Base-by-base conservation (phyloP, 306 rosid species). In the Morella rubra region DNA sequence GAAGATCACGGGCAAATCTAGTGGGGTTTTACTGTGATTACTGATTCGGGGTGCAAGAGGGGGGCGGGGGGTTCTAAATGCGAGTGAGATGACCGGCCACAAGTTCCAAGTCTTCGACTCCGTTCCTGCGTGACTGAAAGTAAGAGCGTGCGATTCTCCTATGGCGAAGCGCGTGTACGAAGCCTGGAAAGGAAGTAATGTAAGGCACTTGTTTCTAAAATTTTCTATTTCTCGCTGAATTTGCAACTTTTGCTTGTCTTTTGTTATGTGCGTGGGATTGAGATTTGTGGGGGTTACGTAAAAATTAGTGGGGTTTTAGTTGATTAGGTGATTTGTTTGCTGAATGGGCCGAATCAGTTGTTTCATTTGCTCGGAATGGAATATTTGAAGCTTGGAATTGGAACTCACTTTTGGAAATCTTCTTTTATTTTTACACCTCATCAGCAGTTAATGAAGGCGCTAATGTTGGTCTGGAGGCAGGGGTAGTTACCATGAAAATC, bases 121-220 rank as follows among this genome's bases (percentile, higher is more conserved):
- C 59, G 44, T 80, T 53, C 83, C 72, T 68, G 73, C 79, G 41
- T 80, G 71, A 88, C 88, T 76, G 50, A 61, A 22, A 53, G 32
- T 61, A 46, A 41, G 82, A 69, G 80, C 71, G 76, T 60, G 50
- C 44, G 50, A 44, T 66, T 71, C 47, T 83, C 73, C 77, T 87
- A 93, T 93, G 97, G 96, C 96, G 14, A 89, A 85, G 93, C 98
- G 96, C 90, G 96, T 91, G 66, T 89, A 90, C 85, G 89, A 93
- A 90, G 90, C 84, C 78, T 93, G 98, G 97, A 90, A 87, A 87
- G 97, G 97, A 84, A 89, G 91, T 84, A 93, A 93, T 84, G 98
- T 93, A 82, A 89, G 93, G 62, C 58, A 65, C 73, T 45, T 68
- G 22, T 66, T 24, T 49, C 80, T 78, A 62, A 6, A 2, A 18